phyloP scores from a whole-genome alignment of 2,329 filamentous ascomycete genomes.

The Magnaporthiopsis incrustans region DNA sequence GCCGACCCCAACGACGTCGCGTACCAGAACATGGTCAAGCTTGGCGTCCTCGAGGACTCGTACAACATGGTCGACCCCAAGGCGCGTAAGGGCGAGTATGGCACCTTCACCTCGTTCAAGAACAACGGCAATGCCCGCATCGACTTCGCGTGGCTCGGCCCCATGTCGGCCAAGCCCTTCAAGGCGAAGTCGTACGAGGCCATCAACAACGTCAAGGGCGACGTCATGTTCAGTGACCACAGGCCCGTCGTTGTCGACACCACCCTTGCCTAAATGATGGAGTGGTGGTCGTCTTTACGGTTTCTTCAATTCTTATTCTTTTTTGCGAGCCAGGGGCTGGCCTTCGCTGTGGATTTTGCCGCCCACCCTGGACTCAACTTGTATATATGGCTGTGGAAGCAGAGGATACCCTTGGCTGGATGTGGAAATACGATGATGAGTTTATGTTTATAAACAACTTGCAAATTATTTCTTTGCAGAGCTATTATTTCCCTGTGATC shows the following conservation, averaged over 20 bases:
- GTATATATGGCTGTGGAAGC: not conserved
- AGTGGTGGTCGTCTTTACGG: not conserved
- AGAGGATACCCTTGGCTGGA: not conserved
- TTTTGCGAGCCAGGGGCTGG: not conserved
- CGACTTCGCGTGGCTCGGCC: slow-evolving; percentile 11
- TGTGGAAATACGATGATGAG: not conserved
- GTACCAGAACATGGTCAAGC: slow-evolving; percentile 3
- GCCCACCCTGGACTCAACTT: not conserved
- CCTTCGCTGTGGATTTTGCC: not conserved
- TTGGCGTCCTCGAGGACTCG: slow-evolving; percentile 1
- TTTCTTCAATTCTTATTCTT: not conserved
- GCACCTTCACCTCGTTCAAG: slow-evolving; percentile 2
- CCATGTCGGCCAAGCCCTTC: slow-evolving; percentile 4
- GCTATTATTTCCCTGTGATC: not conserved
- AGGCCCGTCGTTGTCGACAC: slow-evolving; percentile 7
- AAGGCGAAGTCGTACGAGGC: slow-evolving; percentile 4
- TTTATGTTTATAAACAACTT: not conserved
- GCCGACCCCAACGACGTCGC: slow-evolving; percentile 1
- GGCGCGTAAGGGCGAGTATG: not conserved
- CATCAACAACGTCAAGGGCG: slow-evolving; percentile 4
- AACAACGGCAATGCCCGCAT: slow-evolving; percentile 9
- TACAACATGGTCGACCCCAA: not conserved
- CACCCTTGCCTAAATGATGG: slow-evolving; percentile 5
- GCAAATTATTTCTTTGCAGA: not conserved
- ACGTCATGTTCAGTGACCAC: slow-evolving; percentile 8